Base-by-base conservation (phyloP, 2,329 filamentous ascomycete species). In the Cercospora zeae-maydis region DNA sequence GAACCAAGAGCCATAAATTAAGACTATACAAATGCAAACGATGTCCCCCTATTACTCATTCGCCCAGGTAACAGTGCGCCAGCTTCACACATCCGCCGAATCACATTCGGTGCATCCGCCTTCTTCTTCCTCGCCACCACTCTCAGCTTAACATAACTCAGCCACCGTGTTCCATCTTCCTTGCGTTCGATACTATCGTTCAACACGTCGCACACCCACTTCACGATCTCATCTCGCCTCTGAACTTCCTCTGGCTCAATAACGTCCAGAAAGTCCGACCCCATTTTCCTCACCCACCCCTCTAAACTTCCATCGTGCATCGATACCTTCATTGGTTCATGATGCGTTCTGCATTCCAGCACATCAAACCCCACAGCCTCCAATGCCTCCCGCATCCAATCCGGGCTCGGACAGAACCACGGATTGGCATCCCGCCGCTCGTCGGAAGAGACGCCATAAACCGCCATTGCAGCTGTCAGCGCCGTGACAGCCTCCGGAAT, bases 201-300 rank as follows among this genome's bases (percentile, higher is more conserved):
- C 64, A 90, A 71, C 5, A 85, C 77, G 49, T 83, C 80, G 4
- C 81, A 80, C 7, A 84, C 80, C 75, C 87, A 84, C 67, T 71
- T 76, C 2, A 87, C 79, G 4, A 77, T 81, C 52, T 75, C 78
- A 64, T 87, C 85, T 65, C 83, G 80, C 74, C 79, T 75, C 51
- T 71, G 74, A 21, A 76, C 78, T 31, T 76, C 78, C 1, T 88
- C 72, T 1, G 75, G 78, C 65, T 87, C 62, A 14, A 60, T 45
- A 6, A 58, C 58, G 57, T 63, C 84, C 58, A 90, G 77, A 52
- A 87, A 67, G 1, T 78, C 75, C 64, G 81, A 83, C 1, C 83
- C 86, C 80, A 90, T 86, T 61, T 90, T 73, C 67, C 83, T 77
- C 24, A 88, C 78, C 88, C 88, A 91, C 1, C 85, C 88, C 61